Evolutionary conservation across 768 basidiomycete genomes (phyloP), one percentile per base, ranked within the genome.

Genomic region (Hypholoma sublateritium): DNA sequence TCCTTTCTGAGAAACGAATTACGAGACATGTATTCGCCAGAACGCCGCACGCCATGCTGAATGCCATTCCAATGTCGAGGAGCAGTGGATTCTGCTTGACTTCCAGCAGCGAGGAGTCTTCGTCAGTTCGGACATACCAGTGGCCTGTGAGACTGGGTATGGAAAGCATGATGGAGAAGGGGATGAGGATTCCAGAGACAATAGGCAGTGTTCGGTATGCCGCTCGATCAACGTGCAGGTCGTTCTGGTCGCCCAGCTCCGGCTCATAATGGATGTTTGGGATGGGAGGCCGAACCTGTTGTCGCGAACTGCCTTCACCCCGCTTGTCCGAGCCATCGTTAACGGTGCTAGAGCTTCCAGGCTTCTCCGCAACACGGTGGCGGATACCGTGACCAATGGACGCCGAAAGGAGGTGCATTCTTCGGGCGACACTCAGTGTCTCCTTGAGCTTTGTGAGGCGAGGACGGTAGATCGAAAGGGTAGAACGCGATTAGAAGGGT

Each of bases 141-240:
- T 80, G 78, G 57, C 85, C 86, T 1, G 89, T 93, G 11, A 93
- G 70, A 14, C 88, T 87, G 0, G 92, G 92, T 25, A 94, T 89
- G 63, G 89, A 88, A 28, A 93, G 76, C n/a, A 94, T 77, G 48
- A 93, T 88, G 16, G 87, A 82, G 63, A 94, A 91, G 0, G 89
- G 88, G 36, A 89, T 83, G 58, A 85, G 67, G 39, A 88, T 75
- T 17, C 86, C 87, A 13, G 89, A 84, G 8, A 90, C 55, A 41
- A 91, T 85, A 0, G 88, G 88, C 4, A 83, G 71, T 50, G 74
- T 73, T 16, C 90, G 84, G 65, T 87, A 88, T 50, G 81, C 53
- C 21, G 53, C 43, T 21, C 25, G 37, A n/a, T 53, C 34, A 16
- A 22, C 34, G 42, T 41, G 42, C 12, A 34, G 12, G 24, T 42